Conservation (phyloP, 177 flowering plant species). For the Vitis hybrid region DNA sequence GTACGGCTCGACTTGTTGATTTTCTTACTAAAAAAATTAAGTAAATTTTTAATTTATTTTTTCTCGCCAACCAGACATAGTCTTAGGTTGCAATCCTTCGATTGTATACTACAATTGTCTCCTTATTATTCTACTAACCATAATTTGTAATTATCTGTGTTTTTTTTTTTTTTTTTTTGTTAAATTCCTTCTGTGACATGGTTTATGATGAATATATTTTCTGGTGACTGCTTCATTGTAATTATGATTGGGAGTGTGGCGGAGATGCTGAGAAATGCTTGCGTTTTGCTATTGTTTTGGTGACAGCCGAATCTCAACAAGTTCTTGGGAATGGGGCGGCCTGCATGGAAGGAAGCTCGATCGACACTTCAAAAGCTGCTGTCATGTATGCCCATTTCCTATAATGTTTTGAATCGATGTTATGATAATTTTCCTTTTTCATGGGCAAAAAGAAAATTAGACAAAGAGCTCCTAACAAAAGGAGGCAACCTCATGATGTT, state of each 20-base stretch:
- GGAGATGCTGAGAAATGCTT: background rate
- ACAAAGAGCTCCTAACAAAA: no score
- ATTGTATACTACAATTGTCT: background rate
- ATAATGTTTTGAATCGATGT: background rate
- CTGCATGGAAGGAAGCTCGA: slow-evolving; percentile 99
- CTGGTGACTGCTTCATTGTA: background rate
- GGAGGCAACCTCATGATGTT: no score
- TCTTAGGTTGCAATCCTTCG: background rate
- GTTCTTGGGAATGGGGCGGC: slow-evolving; percentile 80
- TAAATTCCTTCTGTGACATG: background rate
- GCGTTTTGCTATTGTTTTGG: background rate
- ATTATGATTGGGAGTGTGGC: background rate
- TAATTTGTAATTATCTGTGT: background rate
- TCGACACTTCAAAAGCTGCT: slow-evolving; percentile 76
- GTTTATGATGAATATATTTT: background rate
- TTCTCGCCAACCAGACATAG: background rate
- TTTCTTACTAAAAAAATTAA: no score
- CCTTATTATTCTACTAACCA: background rate
- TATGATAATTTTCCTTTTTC: background rate
- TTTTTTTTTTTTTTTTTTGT: background rate
- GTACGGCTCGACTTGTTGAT: no score
- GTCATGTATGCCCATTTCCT: slow-evolving; percentile 48
- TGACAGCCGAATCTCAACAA: slow-evolving; percentile 80
- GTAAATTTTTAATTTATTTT: background rate
- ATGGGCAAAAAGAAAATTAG: background rate